Base-by-base conservation (phyloP, 768 basidiomycete genomes). In the Tulasnella sp. region DNA sequence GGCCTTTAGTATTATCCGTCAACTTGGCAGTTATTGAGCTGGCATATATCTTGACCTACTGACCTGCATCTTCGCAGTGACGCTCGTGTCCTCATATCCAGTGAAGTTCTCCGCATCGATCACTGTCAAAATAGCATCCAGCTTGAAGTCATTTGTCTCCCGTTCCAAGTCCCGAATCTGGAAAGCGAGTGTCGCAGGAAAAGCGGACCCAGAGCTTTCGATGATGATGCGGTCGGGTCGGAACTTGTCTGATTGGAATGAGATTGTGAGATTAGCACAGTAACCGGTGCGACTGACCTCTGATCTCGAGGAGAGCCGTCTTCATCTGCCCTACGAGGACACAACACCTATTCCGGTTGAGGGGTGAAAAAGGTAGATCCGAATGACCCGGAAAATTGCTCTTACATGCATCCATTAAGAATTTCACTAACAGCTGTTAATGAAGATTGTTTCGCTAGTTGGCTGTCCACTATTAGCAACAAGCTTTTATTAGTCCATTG, bases 301-400 rank as follows among this genome's bases (percentile, higher is more conserved):
- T 77, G 61, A 97, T 94, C 69, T 96, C 94, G 29, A 92, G 69
- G 44, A 96, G 72, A 3, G 94, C 94, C 7, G 76, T 88, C 72
- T 93, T 85, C 84, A 97, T 94, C 68, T 94, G 88, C 1, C 94
- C 94, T 19, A 96, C 91, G 38, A 96, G 81, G 1, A 95, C 87
- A 67, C 92, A 94, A 66, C 92, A 94, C 81, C 90, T 92, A 49
- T 3, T 23, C 23, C 29, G 17, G n/a, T 29, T 23, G 19, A 42
- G n/a, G 27, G 44, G 49, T 24, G 26, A 24, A 50, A 32, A 24
- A 48, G 47, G 7, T 48, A 21, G 47, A 11, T 7, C 7, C 47
- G 21, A 48, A 23, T 7, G 47, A n/a, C 47, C 5, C n/a, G 19
- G 5, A n/a, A 48, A 29, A 7, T 29, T 23, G 43, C 4, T 64